Evolutionary conservation across 2,329 filamentous ascomycete species (phyloP).

Genomic region (Trichoderma lentiforme): DNA sequence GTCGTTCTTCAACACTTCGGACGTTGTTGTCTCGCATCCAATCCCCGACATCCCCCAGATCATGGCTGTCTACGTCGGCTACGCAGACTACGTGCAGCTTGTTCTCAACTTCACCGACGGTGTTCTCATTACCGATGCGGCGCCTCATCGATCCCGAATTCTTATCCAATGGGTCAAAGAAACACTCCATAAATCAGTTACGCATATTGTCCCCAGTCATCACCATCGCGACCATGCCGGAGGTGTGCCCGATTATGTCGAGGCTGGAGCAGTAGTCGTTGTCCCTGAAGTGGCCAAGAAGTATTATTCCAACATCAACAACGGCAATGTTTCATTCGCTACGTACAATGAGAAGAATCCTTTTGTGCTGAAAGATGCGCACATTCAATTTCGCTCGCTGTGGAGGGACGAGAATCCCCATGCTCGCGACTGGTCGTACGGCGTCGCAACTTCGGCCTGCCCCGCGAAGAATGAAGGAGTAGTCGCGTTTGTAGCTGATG

Average conservation of each 20-base stretch:
- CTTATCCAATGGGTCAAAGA: background rate
- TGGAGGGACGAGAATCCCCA: background rate
- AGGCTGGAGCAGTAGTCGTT: background rate
- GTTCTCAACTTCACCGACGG: background rate
- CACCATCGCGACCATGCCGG: background rate
- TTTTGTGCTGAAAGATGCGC: background rate
- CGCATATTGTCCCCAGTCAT: background rate
- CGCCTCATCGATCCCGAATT: background rate
- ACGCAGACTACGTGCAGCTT: slow-evolving; percentile 7
- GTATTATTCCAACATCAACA: background rate
- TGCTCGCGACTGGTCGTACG: background rate
- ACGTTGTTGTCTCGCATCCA: background rate
- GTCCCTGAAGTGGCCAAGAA: background rate
- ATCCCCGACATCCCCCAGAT: background rate
- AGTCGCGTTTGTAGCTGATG: background rate
- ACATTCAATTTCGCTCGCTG: background rate
- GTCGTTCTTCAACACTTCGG: background rate
- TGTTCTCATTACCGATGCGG: background rate
- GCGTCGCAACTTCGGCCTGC: background rate
- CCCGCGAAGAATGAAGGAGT: background rate
- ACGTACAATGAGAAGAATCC: background rate
- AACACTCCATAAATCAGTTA: background rate
- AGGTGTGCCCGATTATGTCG: background rate
- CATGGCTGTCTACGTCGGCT: background rate
- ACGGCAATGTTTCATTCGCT: background rate